These are phyloP conservation scores for Dipsacomyces acuminosporus DNA, from an alignment of 371 early-diverging fungal species.

Conservation along the genomic window DNA sequence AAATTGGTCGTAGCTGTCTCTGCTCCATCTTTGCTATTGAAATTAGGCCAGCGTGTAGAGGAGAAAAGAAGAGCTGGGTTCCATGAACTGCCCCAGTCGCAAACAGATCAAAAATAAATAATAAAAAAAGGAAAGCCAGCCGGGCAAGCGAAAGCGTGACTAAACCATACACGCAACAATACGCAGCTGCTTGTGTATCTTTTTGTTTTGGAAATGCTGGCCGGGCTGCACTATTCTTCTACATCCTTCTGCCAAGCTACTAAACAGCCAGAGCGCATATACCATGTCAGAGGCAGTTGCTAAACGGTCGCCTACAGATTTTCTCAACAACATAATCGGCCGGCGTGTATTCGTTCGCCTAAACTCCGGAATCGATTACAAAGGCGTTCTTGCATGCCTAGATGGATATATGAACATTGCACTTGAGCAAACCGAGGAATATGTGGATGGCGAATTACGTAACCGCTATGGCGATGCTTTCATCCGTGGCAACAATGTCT, in stretches of 20 bases:
- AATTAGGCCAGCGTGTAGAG: neutral
- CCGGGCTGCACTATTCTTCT: too few species aligned
- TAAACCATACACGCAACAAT: too few species aligned
- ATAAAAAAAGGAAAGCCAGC: too few species aligned
- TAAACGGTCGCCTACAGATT: slow-evolving; percentile 69
- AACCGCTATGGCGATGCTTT: slow-evolving; percentile 94
- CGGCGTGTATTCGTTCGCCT: slow-evolving; percentile 84
- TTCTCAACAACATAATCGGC: slow-evolving; percentile 72
- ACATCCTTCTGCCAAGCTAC: too few species aligned
- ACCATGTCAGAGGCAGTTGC: slow-evolving; percentile 19
- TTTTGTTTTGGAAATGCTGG: too few species aligned
- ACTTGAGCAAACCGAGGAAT: slow-evolving; percentile 93
- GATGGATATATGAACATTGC: slow-evolving; percentile 99
- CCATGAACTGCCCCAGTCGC: too few species aligned
- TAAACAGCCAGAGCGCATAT: too few species aligned
- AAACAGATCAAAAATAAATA: too few species aligned
- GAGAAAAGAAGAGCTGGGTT: neutral
- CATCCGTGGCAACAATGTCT: slow-evolving; percentile 93
- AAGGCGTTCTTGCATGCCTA: slow-evolving; percentile 88
- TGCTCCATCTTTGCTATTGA: slow-evolving; percentile 23
- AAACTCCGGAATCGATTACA: slow-evolving; percentile 93
- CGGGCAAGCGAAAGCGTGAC: too few species aligned
- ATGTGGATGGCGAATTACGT: slow-evolving; percentile 83
- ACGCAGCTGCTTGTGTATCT: too few species aligned
- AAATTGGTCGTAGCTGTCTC: slow-evolving; percentile 28